phyloP scores from a whole-genome alignment of 2,329 filamentous ascomycete genomes.

The Botrytis fabae region DNA sequence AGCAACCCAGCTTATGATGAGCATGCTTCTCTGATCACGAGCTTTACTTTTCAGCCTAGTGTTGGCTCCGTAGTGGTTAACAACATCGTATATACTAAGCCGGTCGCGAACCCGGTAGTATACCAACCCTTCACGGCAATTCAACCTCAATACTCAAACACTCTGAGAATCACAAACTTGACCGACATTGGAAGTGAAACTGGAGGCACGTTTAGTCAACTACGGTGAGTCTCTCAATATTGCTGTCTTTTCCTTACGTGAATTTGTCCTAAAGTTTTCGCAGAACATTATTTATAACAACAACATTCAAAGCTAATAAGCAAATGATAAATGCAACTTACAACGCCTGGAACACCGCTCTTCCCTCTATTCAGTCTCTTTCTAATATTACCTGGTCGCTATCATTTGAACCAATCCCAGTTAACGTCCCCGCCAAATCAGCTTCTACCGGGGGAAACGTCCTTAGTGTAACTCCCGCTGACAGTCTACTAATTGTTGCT shows the following conservation, averaged over 20 bases:
- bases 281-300: not conserved
- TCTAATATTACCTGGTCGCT: not conserved
- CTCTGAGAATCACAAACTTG: not conserved
- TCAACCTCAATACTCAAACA: constrained; percentile 8
- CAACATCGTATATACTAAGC: constrained; percentile 5
- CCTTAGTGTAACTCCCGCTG: constrained; percentile 1
- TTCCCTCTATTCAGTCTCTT: not conserved
- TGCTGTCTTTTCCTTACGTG: not conserved
- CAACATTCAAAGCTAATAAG: constrained; percentile 4
- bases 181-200: not conserved
- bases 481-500: constrained; percentile 16
- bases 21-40: constrained; percentile 13
- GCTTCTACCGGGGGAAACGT: constrained; percentile 9
- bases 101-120: not conserved
- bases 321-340: not conserved
- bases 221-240: not conserved
- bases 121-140: constrained; percentile 19
- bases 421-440: constrained; percentile 5
- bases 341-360: not conserved
- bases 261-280: not conserved
- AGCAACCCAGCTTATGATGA: constrained; percentile 6
- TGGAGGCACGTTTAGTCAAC: not conserved
- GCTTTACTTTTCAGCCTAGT: not conserved
- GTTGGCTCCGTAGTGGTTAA: not conserved
- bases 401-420: constrained; percentile 10